A percentile compares a stretch with the other conserved stretches of the same genome.
These are phyloP conservation scores for Bjerkandera adusta DNA, from an alignment of 1,284 basidiomycete species.

Conservation along the genomic window DNA sequence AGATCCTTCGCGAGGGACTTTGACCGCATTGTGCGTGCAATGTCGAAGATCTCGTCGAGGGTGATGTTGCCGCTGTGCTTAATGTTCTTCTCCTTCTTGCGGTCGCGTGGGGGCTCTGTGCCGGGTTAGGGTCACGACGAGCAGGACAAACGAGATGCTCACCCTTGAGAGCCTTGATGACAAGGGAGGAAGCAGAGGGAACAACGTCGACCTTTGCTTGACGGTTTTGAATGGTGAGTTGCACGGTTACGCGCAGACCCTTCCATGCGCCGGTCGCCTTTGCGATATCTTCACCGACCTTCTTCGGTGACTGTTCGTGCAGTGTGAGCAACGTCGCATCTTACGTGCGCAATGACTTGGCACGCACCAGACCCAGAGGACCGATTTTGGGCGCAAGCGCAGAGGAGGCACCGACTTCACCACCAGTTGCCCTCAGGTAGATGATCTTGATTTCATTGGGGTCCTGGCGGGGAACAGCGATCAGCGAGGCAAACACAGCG, in stretches of 20 bases:
- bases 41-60: constrained; percentile 93
- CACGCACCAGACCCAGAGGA: constrained; percentile 96
- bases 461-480: constrained; percentile 49
- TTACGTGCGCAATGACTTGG: background rate
- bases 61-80: constrained; percentile 96
- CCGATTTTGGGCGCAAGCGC: constrained; percentile 99
- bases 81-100: constrained; percentile 99
- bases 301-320: constrained; percentile 88
- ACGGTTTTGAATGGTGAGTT: constrained; percentile 99
- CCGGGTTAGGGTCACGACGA: too few relatives aligned
- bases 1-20: constrained; percentile 96
- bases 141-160: constrained; percentile 21
- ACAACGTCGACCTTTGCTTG: constrained; percentile 98
- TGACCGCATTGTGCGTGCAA: constrained; percentile 94
- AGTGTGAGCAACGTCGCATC: constrained; percentile 9
- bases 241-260: constrained; percentile 98
- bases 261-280: constrained; percentile 99
- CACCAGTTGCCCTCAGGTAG: constrained; percentile 98
- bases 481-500: constrained; percentile 16
- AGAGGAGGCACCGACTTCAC: constrained; percentile 99
- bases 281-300: constrained; percentile 99
- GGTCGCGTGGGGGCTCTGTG: constrained; percentile 95
- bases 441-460: constrained; percentile 98
- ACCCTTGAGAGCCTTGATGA: constrained; percentile 99
- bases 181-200: constrained; percentile 95